Conservation (phyloP, 2,329 filamentous ascomycete genomes). For the Ophioceras dolichostomum region DNA sequence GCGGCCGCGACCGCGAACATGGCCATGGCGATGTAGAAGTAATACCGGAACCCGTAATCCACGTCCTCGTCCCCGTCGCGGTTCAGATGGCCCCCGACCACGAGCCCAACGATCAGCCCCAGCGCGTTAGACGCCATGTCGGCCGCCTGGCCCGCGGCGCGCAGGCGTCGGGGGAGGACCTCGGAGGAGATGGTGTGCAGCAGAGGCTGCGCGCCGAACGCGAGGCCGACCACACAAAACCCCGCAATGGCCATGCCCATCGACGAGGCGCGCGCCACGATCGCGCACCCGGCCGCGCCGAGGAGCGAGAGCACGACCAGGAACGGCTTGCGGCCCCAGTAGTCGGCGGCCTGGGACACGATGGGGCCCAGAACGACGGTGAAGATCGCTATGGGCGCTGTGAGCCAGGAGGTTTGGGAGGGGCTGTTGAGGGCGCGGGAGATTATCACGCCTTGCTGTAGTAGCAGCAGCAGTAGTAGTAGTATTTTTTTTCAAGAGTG, state of each 20-base stretch:
- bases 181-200: conserved; percentile 25
- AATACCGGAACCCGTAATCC: conserved; percentile 16
- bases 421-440: too few species aligned
- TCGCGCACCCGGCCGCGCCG: conserved; percentile 20
- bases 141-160: conserved; percentile 21
- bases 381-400: conserved; percentile 20
- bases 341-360: conserved; percentile 26
- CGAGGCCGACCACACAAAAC: conserved; percentile 20
- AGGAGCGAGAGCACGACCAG: conserved; percentile 20
- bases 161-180: conserved; percentile 22
- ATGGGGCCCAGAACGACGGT: conserved; percentile 22
- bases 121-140: conserved; percentile 17
- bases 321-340: conserved; percentile 28
- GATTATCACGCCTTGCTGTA: too few species aligned
- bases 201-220: conserved; percentile 23
- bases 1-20: conserved; percentile 14
- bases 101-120: conserved; percentile 18
- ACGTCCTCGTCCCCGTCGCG: conserved; percentile 15
- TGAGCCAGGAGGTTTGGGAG: too few species aligned
- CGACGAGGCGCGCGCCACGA: conserved; percentile 20
- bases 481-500: too few species aligned
- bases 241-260: conserved; percentile 24
- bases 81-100: conserved; percentile 21
- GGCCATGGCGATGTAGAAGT: conserved; percentile 20
- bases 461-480: too few species aligned